Conservation (phyloP, 106 monocot genomes). For the Platanthera guangdongensis region DNA sequence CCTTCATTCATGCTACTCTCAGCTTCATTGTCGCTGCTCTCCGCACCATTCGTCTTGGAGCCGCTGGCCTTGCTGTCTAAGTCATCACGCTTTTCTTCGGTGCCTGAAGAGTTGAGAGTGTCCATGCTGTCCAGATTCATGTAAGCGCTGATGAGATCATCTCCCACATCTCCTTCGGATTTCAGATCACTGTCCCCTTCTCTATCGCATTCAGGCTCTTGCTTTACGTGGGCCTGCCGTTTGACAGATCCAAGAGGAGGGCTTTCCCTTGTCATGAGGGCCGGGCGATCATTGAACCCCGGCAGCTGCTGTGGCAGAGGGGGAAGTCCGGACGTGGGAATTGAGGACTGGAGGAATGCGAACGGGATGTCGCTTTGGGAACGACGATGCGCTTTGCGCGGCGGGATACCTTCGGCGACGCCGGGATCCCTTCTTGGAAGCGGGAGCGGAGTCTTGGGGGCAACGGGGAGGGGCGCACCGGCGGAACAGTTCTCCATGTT, state of each 20-base stretch:
- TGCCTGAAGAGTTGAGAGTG: conserved; percentile 65
- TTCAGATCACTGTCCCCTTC: conserved; percentile 23
- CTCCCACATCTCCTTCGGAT: conserved; percentile 28
- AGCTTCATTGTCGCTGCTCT: conserved; percentile 80
- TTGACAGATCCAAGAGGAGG: background rate
- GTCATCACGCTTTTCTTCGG: conserved; percentile 47
- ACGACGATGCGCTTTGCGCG: conserved; percentile 42
- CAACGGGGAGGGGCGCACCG: background rate
- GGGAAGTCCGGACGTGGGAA: conserved; percentile 5
- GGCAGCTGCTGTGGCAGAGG: conserved; percentile 13
- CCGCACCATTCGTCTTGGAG: conserved; percentile 39
- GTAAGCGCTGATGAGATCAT: conserved; percentile 68
- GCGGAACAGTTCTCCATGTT: conserved; percentile 2
- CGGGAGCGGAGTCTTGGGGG: background rate
- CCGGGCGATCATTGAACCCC: background rate
- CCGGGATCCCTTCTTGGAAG: background rate
- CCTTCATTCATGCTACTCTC: conserved; percentile 66
- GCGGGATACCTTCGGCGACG: conserved; percentile 20
- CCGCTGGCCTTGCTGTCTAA: conserved; percentile 47
- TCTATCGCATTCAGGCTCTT: conserved; percentile 43
- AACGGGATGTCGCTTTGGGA: conserved; percentile 58
- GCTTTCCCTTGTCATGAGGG: background rate
- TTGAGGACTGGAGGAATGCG: conserved; percentile 18
- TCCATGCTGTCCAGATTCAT: conserved; percentile 81
- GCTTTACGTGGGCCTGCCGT: conserved; percentile 28